Conservation (phyloP, 2,329 filamentous ascomycete genomes). For the Microsporum canis region DNA sequence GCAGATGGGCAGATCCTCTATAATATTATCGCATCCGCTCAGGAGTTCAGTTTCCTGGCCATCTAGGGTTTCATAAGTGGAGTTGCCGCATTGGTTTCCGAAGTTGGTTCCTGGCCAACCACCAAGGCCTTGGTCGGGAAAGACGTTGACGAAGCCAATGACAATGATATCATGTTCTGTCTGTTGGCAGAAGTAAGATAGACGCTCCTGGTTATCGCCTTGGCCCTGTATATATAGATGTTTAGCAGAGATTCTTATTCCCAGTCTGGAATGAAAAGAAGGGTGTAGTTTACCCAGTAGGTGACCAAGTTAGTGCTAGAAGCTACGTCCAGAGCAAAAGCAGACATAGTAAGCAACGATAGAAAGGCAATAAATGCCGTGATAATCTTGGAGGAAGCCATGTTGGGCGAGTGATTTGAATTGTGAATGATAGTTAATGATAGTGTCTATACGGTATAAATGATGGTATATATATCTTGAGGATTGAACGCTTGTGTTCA, state of each 20-base stretch:
- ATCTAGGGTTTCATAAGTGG: constrained; percentile 28
- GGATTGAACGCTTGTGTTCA: constrained; percentile 22
- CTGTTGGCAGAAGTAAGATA: constrained; percentile 43
- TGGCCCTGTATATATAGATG: constrained; percentile 35
- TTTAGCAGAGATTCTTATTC: background rate
- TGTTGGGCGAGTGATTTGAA: constrained; percentile 21
- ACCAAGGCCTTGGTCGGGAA: constrained; percentile 37
- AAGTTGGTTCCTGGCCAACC: constrained; percentile 46
- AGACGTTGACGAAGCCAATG: constrained; percentile 45
- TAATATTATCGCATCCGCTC: constrained; percentile 34
- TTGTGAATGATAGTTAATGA: constrained; percentile 22
- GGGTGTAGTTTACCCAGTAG: constrained; percentile 37
- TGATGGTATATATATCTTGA: background rate
- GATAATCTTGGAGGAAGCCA: constrained; percentile 21
- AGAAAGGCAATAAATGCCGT: constrained; percentile 26
- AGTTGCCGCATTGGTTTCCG: constrained; percentile 42
- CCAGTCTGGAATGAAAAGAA: background rate
- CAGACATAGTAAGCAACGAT: constrained; percentile 22
- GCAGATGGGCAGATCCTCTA: constrained; percentile 32
- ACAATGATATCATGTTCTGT: constrained; percentile 45
- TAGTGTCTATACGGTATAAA: constrained; percentile 15
- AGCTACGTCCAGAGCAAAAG: constrained; percentile 30
- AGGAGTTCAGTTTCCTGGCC: constrained; percentile 33
- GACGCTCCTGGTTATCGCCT: constrained; percentile 38
- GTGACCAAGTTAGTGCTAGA: constrained; percentile 41